phyloP scores from a whole-genome alignment of 2,329 filamentous ascomycete genomes.

The Pseudogymnoascus sp. region DNA sequence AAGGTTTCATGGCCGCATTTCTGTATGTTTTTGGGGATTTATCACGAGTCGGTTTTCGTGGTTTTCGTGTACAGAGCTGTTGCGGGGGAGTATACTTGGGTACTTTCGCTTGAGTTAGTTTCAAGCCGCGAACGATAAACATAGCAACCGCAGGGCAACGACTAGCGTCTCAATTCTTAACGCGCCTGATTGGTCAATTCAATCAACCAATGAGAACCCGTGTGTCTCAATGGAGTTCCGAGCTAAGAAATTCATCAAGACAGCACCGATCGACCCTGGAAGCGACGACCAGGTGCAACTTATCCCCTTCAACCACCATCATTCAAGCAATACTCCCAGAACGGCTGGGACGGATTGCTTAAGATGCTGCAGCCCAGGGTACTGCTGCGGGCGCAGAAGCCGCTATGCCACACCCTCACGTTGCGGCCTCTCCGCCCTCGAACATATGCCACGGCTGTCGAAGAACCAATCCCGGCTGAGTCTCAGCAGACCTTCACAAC shows the following conservation, averaged over 20 bases:
- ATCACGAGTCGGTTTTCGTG: slow-evolving; percentile 7
- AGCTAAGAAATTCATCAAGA: slow-evolving; percentile 2
- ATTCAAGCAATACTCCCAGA: slow-evolving; percentile 14
- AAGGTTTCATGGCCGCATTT: slow-evolving; percentile 1
- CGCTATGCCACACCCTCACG: slow-evolving; percentile 41
- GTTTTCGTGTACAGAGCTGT: slow-evolving; percentile 2
- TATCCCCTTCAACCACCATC: slow-evolving; percentile 9
- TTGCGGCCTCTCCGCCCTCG: slow-evolving; percentile 39
- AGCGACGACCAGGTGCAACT: slow-evolving; percentile 1
- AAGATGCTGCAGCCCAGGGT: slow-evolving; percentile 62
- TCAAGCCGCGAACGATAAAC: slow-evolving; percentile 9
- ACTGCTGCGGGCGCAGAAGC: slow-evolving; percentile 41
- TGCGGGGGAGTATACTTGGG: slow-evolving; percentile 4
- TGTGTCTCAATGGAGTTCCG: slow-evolving; percentile 1
- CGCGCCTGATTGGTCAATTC: neutral
- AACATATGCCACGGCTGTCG: slow-evolving; percentile 45
- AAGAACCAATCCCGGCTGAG: slow-evolving; percentile 30
- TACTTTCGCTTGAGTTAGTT: slow-evolving; percentile 9
- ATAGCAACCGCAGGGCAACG: slow-evolving; percentile 9
- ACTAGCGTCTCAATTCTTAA: neutral
- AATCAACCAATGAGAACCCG: neutral
- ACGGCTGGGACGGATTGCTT: slow-evolving; percentile 7
- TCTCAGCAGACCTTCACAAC: slow-evolving; percentile 32
- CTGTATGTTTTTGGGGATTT: neutral
- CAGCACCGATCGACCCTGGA: slow-evolving; percentile 7